phyloP scores from a whole-genome alignment of 176 grass and related monocot species.

The Tuctoria greenei region DNA sequence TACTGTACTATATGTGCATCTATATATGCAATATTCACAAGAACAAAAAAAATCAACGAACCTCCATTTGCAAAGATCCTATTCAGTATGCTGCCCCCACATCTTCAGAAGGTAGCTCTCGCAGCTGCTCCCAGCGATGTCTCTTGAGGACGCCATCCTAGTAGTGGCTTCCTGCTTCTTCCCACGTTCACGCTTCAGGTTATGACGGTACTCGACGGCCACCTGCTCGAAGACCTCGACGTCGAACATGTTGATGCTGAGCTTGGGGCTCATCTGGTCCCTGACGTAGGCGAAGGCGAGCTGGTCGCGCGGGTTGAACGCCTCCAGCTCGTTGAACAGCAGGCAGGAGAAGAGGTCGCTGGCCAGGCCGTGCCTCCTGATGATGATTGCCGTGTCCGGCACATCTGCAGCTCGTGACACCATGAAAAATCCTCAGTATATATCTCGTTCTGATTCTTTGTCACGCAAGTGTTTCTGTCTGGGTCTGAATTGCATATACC shows the following conservation, averaged over 20 bases:
- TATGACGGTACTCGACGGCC: conserved; percentile 82
- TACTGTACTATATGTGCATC: conserved; percentile 37
- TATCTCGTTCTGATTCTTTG: background rate
- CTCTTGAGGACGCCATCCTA: conserved; percentile 52
- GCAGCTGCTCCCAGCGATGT: conserved; percentile 61
- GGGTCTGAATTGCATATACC: conserved; percentile 33
- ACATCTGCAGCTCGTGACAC: conserved; percentile 58
- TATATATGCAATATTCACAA: background rate
- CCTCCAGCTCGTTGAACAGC: conserved; percentile 91
- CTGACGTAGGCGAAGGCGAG: conserved; percentile 80
- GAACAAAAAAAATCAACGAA: background rate
- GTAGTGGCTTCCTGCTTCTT: background rate
- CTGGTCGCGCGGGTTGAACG: conserved; percentile 84
- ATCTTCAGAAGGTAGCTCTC: conserved; percentile 68
- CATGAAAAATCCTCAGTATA: background rate
- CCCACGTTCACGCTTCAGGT: conserved; percentile 44
- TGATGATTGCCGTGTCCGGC: conserved; percentile 90
- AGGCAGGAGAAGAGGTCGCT: conserved; percentile 88
- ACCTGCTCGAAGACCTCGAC: conserved; percentile 89
- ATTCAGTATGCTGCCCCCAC: conserved; percentile 53
- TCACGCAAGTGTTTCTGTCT: background rate
- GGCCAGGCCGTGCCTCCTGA: conserved; percentile 59
- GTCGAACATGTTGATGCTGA: conserved; percentile 89
- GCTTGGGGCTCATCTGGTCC: conserved; percentile 66
- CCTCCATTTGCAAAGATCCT: background rate